These are phyloP conservation scores for Syzygium syzygioides DNA, from an alignment of 441 rosid genomes.

Conservation along the genomic window DNA sequence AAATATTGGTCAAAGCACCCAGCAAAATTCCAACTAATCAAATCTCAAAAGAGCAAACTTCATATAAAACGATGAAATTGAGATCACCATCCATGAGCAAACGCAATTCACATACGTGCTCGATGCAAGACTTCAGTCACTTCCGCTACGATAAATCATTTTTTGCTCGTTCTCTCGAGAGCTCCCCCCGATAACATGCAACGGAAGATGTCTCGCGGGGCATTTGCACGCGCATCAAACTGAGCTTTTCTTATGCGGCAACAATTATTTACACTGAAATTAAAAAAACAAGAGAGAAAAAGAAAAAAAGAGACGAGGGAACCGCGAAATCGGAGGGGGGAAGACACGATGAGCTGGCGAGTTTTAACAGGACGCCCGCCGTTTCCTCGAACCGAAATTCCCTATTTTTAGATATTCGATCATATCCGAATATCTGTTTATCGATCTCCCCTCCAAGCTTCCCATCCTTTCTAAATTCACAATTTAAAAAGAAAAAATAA, in stretches of 20 bases:
- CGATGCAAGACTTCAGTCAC: rapidly evolving
- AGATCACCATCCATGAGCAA: too few species aligned
- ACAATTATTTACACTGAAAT: not conserved
- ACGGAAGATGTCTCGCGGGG: not conserved
- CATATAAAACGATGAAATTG: too few species aligned
- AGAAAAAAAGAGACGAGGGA: not conserved
- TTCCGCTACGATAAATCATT: not conserved
- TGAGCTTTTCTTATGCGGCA: too few species aligned
- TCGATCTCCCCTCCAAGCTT: not conserved
- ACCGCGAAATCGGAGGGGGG: not conserved
- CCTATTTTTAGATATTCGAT: not conserved
- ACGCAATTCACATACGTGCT: rapidly evolving
- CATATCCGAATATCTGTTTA: not conserved
- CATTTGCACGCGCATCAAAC: not conserved
- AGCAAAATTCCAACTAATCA: not conserved
- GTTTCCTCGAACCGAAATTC: not conserved
- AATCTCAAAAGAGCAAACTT: not conserved
- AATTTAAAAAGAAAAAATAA: not conserved
- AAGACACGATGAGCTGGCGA: not conserved
- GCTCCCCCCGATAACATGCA: too few species aligned
- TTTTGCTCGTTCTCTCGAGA: rapidly evolving
- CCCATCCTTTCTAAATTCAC: not conserved
- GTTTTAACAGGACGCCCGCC: not conserved
- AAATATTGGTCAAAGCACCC: not conserved
- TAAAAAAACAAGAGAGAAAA: rapidly evolving